Evolutionary conservation across 306 rosid genomes (phyloP).

Genomic region (Coriaria nepalensis): DNA sequence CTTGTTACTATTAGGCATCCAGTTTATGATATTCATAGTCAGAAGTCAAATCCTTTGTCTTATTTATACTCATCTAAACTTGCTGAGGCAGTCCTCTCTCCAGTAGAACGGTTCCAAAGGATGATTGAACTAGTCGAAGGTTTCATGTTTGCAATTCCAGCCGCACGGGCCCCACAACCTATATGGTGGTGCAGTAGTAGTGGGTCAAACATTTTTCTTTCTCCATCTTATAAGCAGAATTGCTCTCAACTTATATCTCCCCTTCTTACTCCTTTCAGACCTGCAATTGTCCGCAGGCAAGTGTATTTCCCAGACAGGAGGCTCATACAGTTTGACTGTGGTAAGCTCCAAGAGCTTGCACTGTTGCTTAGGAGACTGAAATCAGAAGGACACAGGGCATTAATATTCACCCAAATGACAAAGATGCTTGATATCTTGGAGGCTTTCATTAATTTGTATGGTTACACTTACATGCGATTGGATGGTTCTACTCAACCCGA

Average conservation of each 20-base stretch:
- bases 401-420: conserved; percentile 95
- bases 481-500: conserved; percentile 98
- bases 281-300: conserved; percentile 91
- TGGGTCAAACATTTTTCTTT: conserved; percentile 41
- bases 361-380: conserved; percentile 65
- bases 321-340: conserved; percentile 95
- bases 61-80: conserved; percentile 69
- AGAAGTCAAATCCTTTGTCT: conserved; percentile 58
- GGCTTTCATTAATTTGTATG: conserved; percentile 91
- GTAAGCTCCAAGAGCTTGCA: conserved; percentile 82
- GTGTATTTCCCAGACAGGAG: conserved; percentile 97
- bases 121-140: conserved; percentile 75
- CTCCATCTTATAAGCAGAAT: conserved; percentile 54
- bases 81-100: conserved; percentile 73
- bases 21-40: conserved; percentile 46
- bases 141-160: conserved; percentile 94
- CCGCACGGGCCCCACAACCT: conserved; percentile 85
- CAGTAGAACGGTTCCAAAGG: conserved; percentile 72
- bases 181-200: conserved; percentile 73
- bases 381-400: conserved; percentile 88
- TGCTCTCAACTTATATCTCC: conserved; percentile 59
- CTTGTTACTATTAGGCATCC: conserved; percentile 67
- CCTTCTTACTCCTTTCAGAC: conserved; percentile 68
- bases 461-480: conserved; percentile 94
- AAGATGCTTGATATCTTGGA: conserved; percentile 96